A percentile compares a stretch with the other conserved stretches of the same genome.
Conservation (phyloP, 2,329 filamentous ascomycete genomes). For the Arachnopeziza araneosa region DNA sequence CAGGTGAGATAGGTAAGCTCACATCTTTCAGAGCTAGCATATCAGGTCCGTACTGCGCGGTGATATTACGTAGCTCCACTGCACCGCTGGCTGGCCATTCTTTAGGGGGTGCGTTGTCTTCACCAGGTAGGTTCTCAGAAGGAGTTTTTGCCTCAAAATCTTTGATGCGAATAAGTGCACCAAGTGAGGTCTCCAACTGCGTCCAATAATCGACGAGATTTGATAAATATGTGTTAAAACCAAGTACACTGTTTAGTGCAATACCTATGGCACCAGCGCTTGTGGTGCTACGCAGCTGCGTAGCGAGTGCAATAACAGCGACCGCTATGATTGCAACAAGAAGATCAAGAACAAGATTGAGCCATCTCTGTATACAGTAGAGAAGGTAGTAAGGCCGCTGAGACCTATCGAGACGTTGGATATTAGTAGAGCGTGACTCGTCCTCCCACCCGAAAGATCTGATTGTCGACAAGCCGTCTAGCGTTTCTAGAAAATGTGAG, state of each 20-base stretch:
- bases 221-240: constrained; percentile 22
- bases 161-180: constrained; percentile 21
- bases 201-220: constrained; percentile 25
- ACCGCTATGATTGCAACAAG: constrained; percentile 27
- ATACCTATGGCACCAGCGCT: constrained; percentile 28
- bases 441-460: constrained; percentile 40
- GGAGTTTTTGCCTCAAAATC: constrained; percentile 13
- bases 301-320: constrained; percentile 5
- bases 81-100: constrained; percentile 16
- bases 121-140: constrained; percentile 15
- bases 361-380: constrained; percentile 53
- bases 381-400: constrained; percentile 55
- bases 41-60: constrained; percentile 27
- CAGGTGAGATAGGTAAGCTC: constrained; percentile 45
- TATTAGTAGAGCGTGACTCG: background rate
- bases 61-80: constrained; percentile 17
- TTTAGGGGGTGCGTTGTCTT: constrained; percentile 12
- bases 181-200: constrained; percentile 23
- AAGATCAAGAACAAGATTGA: constrained; percentile 37
- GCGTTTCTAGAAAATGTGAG: constrained; percentile 42
- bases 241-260: constrained; percentile 27
- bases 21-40: constrained; percentile 8
- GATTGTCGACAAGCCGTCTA: constrained; percentile 37
- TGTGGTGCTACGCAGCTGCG: constrained; percentile 10
- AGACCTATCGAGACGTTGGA: constrained; percentile 43